phyloP scores from a whole-genome alignment of 2,329 filamentous ascomycete genomes.

The Cadophora luteo-olivacea region DNA sequence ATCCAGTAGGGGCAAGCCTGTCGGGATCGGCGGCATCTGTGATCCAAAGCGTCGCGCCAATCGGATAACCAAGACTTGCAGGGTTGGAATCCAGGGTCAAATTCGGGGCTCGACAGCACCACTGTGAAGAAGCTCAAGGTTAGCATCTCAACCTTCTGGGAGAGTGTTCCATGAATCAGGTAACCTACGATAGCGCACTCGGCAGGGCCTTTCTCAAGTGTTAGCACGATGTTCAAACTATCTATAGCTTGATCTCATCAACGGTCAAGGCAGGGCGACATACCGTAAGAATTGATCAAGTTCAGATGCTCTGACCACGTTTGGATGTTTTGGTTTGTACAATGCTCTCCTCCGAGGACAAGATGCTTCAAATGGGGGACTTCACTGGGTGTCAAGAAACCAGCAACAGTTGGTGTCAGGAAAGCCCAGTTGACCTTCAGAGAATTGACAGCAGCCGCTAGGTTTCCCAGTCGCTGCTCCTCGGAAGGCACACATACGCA shows the following conservation, averaged over 20 bases:
- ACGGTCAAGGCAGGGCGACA: not conserved
- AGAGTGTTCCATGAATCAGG: not conserved
- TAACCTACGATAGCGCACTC: constrained; percentile 12
- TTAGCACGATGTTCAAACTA: not conserved
- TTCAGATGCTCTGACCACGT: constrained; percentile 47
- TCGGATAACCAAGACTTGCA: constrained; percentile 3
- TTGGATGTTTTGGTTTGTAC: constrained; percentile 55
- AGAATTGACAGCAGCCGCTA: constrained; percentile 28
- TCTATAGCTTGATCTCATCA: not conserved
- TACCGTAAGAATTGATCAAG: constrained; percentile 45
- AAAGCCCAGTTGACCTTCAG: constrained; percentile 31
- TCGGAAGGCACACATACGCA: constrained; percentile 38
- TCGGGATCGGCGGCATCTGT: constrained; percentile 49
- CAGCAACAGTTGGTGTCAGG: constrained; percentile 35
- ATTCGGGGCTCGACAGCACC: constrained; percentile 14
- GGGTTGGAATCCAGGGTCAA: not conserved
- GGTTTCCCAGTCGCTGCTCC: constrained; percentile 29
- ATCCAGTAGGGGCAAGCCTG: constrained; percentile 44
- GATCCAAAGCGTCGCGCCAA: constrained; percentile 45
- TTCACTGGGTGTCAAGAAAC: constrained; percentile 44
- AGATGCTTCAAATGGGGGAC: constrained; percentile 37
- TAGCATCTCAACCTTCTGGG: not conserved
- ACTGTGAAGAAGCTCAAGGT: not conserved
- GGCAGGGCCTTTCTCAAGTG: not conserved
- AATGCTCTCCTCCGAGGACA: constrained; percentile 33